Percentiles rank a stretch among this genome's conserved stretches.
Evolutionary conservation across 306 rosid species (phyloP).

Genomic region (Crotalaria pallida): DNA sequence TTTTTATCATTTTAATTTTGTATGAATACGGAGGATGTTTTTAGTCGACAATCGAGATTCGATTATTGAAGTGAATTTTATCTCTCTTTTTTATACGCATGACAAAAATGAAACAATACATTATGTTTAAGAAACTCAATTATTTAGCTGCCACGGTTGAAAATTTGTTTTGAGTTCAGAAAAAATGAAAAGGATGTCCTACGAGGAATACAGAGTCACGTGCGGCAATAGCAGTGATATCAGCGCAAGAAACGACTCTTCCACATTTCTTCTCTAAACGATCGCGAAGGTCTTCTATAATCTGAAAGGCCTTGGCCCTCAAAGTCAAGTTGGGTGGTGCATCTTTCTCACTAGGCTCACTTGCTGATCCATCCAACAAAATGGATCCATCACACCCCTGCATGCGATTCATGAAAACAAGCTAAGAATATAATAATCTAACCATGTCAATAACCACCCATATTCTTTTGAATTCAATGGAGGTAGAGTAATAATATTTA

Average conservation of each 20-base stretch:
- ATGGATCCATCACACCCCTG: conserved; percentile 80
- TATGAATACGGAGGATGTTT: no score
- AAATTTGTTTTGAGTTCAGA: no score
- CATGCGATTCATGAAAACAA: no score
- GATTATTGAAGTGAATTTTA: no score
- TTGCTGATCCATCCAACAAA: conserved; percentile 54
- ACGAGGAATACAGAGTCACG: conserved; percentile 57
- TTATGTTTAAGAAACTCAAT: no score
- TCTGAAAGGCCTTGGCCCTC: conserved; percentile 42
- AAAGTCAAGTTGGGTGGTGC: conserved; percentile 53
- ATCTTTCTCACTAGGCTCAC: conserved; percentile 57
- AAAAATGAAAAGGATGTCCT: neutral
- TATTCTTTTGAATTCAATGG: no score
- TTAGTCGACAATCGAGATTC: no score
- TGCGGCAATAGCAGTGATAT: conserved; percentile 56
- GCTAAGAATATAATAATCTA: neutral
- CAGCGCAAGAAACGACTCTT: conserved; percentile 59
- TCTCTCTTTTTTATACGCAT: no score
- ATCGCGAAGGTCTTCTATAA: conserved; percentile 44
- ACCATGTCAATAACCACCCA: neutral
- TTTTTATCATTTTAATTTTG: no score
- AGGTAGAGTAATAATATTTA: no score
- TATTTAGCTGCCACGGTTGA: no score
- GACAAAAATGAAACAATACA: no score
- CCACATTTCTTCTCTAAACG: conserved; percentile 41